Percentiles rank a stretch among this genome's conserved stretches.
Evolutionary conservation across 768 basidiomycete genomes (phyloP).

Genomic region (Kwoniella sp.): DNA sequence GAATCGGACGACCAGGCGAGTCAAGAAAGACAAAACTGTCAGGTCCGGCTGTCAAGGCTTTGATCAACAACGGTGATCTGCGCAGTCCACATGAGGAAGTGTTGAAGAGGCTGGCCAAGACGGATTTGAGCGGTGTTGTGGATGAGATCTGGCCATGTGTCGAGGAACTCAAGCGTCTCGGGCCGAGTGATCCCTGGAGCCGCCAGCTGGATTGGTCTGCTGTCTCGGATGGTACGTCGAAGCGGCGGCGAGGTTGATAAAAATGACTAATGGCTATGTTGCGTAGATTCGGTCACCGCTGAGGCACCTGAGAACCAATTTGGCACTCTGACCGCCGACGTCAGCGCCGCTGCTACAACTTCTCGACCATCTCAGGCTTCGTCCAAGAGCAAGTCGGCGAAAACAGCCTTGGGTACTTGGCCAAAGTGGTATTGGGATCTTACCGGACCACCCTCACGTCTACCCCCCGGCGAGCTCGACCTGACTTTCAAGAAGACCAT

Average conservation of each 20-base stretch:
- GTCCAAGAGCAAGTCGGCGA: slow-evolving; percentile 3
- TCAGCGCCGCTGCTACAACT: neutral
- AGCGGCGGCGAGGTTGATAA: no score
- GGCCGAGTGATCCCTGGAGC: slow-evolving; percentile 23
- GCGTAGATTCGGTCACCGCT: neutral
- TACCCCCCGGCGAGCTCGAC: slow-evolving; percentile 63
- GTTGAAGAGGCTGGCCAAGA: slow-evolving; percentile 3
- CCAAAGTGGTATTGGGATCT: slow-evolving; percentile 98
- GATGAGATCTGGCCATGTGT: slow-evolving; percentile 21
- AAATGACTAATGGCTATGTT: neutral
- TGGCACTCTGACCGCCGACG: neutral
- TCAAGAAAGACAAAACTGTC: slow-evolving; percentile 27
- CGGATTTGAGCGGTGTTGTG: slow-evolving; percentile 1
- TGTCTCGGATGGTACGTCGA: neutral
- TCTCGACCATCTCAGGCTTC: neutral
- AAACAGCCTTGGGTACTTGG: slow-evolving; percentile 56
- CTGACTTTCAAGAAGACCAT: slow-evolving; percentile 77
- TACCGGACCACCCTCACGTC: slow-evolving; percentile 24
- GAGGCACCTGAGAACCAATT: neutral
- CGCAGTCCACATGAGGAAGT: slow-evolving; percentile 25
- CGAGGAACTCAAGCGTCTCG: slow-evolving; percentile 19
- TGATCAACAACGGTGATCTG: slow-evolving; percentile 24
- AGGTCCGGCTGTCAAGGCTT: slow-evolving; percentile 23
- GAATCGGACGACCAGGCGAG: slow-evolving; percentile 16
- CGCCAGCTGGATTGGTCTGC: slow-evolving; percentile 33